Evolutionary conservation across 805 yeast genomes (phyloP).

Genomic region (Teunomyces panamensis): DNA sequence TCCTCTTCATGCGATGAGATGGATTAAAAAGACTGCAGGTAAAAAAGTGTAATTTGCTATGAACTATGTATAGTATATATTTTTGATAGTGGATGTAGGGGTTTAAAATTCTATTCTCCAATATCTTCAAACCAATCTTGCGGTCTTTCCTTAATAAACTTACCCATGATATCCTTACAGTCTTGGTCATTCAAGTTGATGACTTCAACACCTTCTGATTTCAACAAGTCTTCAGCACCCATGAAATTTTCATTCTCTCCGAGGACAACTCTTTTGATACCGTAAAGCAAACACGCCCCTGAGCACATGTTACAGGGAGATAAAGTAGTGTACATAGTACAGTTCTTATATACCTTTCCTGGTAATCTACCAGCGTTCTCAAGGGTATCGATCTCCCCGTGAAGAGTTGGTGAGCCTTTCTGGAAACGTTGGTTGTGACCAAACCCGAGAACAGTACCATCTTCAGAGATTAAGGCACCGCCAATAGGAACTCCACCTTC

Average conservation of each 20-base stretch:
- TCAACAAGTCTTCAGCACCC: constrained; percentile 80
- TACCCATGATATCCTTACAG: constrained; percentile 70
- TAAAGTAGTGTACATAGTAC: constrained; percentile 89
- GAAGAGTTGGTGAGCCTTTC: constrained; percentile 77
- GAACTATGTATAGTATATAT: neutral
- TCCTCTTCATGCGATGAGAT: neutral
- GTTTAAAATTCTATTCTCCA: constrained; percentile 38
- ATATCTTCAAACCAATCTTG: constrained; percentile 80
- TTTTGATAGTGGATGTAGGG: too few species aligned
- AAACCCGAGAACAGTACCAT: constrained; percentile 77
- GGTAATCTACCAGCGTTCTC: constrained; percentile 89
- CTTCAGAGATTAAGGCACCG: constrained; percentile 67
- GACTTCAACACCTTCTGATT: constrained; percentile 68
- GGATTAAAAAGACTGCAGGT: neutral
- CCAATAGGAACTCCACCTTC: constrained; percentile 96
- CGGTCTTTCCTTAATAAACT: constrained; percentile 77
- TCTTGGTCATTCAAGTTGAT: constrained; percentile 55
- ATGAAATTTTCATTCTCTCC: constrained; percentile 83
- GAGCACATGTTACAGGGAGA: constrained; percentile 96
- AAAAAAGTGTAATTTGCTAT: neutral
- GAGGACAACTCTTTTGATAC: constrained; percentile 79
- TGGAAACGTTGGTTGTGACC: constrained; percentile 94
- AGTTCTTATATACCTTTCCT: constrained; percentile 72
- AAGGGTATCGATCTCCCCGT: constrained; percentile 87
- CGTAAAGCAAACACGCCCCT: constrained; percentile 88